Base-by-base conservation (phyloP, 1,139 yeast genomes). In the Sugiyamaella paludigena region DNA sequence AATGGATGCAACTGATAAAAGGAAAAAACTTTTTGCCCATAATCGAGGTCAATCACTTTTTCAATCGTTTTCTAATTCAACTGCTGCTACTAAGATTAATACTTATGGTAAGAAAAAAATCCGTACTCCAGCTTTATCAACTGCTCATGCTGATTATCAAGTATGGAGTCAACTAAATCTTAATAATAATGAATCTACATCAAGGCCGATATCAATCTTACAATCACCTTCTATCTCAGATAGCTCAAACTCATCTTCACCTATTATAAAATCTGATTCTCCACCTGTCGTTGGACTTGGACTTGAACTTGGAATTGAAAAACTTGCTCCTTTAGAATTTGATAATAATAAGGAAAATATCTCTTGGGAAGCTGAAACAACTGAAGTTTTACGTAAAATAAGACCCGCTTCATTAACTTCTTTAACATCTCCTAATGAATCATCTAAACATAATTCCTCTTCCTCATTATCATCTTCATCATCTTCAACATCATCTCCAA, bases 301-400 rank as follows among this genome's bases (percentile, higher is more conserved):
- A 27, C 49, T 55, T 19, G 53, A 42, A 3, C 52, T 55, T 8
- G 58, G 57, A 27, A 50, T 55, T 19, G 53, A 42, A 8, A 34
- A 27, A 26, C 30, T 31, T 7, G 13, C 30, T 7, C 50, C 41
- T 11, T 51, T 54, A 19, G 58, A 57, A 12, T 49, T 56, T 19
- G 59, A 53, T 19, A 36, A 48, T 11, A 48, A 49, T 31, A 55
- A 56, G 32, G 57, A 55, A 34, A 53, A 54, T 31, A 46, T 52
- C 12, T 39, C 54, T 19, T 57, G 60, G 60, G 59, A 57, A 39
- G 44, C 50, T 26, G 60, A 57, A 35, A 56, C 59, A 8, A 55
- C 58, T 13, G 56, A 53, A 43, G 50, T 52, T 5, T 50, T 56
- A 33, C 52, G 52, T 28, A 52, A 55, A 40, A 49, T 53, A 24